Base-by-base conservation (phyloP, 306 rosid species). In the Gynostemma pentaphyllum region DNA sequence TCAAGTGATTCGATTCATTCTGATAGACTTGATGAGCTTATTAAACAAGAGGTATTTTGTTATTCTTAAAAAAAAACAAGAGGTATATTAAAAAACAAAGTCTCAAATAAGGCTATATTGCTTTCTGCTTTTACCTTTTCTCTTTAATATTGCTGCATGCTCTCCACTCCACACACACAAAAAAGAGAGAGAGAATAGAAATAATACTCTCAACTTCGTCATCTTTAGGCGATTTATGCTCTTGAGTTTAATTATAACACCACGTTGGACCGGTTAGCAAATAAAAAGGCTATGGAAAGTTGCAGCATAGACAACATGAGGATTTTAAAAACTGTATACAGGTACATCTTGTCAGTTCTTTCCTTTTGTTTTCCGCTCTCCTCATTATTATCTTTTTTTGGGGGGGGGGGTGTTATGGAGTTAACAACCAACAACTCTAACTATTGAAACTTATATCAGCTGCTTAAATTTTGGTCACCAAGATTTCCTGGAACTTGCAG, bases 401-500 rank as follows among this genome's bases (percentile, higher is more conserved):
- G 16, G 14, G 2, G 50, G 11, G 26, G 0, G 28, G 32, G 41
- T 15, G 27, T 5, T 12, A 19, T 19, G 48, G 29, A 26, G 40
- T 64, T 48, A 53, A n/a, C n/a, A n/a, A n/a, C n/a, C n/a, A 12
- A 64, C 44, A 13, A 15, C 27, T 32, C 56, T 28, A 2, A 45
- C 9, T 18, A 30, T 24, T 64, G 44, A 5, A 27, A 50, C 46
- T 16, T 62, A 39, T 42, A 19, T 45, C 87, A 88, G 98, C 57
- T 83, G 80, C 62, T 45, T 9, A 59, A 92, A 83, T 73, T 71
- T 86, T 65, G 81, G 81, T 37, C 74, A 82, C 78, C 75, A 72
- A 74, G 83, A 92, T 68, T 70, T 77, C 74, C 80, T 85, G 19
- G 78, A 80, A 62, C 69, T 88, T 37, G 98, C 96, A 9, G 85